Base-by-base conservation (phyloP, 768 basidiomycete genomes). In the Lactarius akahatsu region DNA sequence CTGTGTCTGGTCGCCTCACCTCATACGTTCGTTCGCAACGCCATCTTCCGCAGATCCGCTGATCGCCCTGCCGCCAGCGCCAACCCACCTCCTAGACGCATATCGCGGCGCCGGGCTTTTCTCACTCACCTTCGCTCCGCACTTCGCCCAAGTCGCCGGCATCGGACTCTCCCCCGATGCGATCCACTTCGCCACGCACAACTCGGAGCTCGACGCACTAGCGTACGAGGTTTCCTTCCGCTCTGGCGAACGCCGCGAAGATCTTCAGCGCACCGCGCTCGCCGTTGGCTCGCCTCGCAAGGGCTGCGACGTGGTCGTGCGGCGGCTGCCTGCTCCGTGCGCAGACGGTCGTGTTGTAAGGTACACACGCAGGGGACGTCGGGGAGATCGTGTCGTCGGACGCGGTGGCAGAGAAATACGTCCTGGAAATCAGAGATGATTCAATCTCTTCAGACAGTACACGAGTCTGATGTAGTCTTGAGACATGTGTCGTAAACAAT, bases 321-420 rank as follows among this genome's bases (percentile, higher is more conserved):
- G 20, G 43, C 20, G 8, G 43, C 20, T 45, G 7, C 43, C 20
- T 20, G 7, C 20, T 45, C 20, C 9, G 20, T 7, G 9, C 4
- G 43, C 43, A 45, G 43, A n/a, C 3, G 43, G 20, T 10, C 9
- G 20, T 45, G 8, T 97, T 96, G 95, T 72, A 97, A 96, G 74
- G 94, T 96, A 57, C 95, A 96, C 72, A 94, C 94, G 9, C 91
- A 93, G 79, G 95, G 72, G 95, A 97, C 76, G 81, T 97, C 3
- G 94, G 92, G 18, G 84, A 80, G 76, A 84, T 97, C 41, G 40
- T 88, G 52, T 64, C 70, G 73, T 82, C 81, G 67, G 78, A 70
- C 23, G 47, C 47, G 47, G 47, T 11, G 23, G 23, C n/a, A 23
- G 47, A n/a, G 47, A 78, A 76, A 71, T 99, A 97, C 77, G 30